Evolutionary conservation across 495 filamentous ascomycete genomes (phyloP), one percentile per base, ranked within the genome.

Genomic region (Trichoderma virens): DNA sequence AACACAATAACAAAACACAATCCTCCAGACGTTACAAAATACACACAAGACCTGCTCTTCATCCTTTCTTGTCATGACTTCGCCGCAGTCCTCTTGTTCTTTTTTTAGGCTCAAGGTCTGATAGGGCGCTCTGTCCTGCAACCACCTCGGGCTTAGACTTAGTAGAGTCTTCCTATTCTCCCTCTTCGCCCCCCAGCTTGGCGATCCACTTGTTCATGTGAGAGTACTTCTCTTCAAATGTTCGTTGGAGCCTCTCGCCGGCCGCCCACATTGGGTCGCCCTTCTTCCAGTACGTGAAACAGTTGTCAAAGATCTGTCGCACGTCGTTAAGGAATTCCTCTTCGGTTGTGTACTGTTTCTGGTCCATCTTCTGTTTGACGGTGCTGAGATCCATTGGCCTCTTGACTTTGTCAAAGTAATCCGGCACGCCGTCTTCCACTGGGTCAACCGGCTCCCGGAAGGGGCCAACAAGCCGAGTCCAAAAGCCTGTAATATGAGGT

Each of bases 391-490:
- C 79, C 79, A 82, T 82, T 18, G 79, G 79, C 39, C 65, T 74
- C 62, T 73, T 73, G 47, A 82, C 64, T 64, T 81, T 79, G 0
- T 76, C 70, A n/a, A 77, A 63, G 65, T 82, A 82, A 65, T 81
- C 77, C 13, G 78, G 78, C 23, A 81, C 78, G 9, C 73, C 77
- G 64, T 82, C 79, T 43, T 72, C 65, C 9, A 67, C 66, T 4
- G 79, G 79, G 61, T 74, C 70, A 8, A 82, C 79, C 30, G 79
- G 79, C 23, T 80, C 73, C 13, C 74, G 76, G 68, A 82, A 84
- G 9, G 79, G 79, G 0, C 80, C 79, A 8, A 84, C 80, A 2
- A 82, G 75, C 8, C 82, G 80, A n/a, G 82, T 84, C 82, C 82
- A 84, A 69, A 80, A 84, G 20, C 81, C 79, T 82, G n/a, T n/a